Evolutionary conservation across 2,329 filamentous ascomycete species (phyloP).

Genomic region (Talaromyces sp.): DNA sequence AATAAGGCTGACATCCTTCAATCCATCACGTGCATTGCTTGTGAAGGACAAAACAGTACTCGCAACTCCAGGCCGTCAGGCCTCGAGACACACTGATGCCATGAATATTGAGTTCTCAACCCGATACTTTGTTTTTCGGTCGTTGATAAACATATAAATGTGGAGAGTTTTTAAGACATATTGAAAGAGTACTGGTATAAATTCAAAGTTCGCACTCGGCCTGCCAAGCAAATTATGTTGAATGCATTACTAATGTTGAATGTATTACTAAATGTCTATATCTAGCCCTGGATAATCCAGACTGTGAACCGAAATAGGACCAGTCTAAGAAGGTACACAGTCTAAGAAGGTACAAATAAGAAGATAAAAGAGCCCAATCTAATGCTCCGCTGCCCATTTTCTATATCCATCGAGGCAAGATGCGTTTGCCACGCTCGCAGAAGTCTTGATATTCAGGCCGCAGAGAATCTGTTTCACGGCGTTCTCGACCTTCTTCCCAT

Average conservation of each 20-base stretch:
- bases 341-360: not conserved
- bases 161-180: not conserved
- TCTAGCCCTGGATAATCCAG: not conserved
- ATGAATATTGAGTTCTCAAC: too few species aligned
- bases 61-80: too few species aligned
- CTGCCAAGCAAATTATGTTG: too few species aligned
- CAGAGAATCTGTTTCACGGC: slow-evolving; percentile 95
- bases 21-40: too few species aligned
- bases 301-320: not conserved
- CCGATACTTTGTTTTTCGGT: too few species aligned
- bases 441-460: slow-evolving; percentile 78
- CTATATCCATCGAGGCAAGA: slow-evolving; percentile 85
- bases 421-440: slow-evolving; percentile 88
- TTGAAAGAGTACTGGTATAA: not conserved
- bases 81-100: too few species aligned
- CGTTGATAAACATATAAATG: too few species aligned
- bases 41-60: too few species aligned
- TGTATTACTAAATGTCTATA: not conserved
- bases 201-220: not conserved
- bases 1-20: too few species aligned
- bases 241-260: too few species aligned
- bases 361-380: not conserved
- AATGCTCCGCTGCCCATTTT: slow-evolving; percentile 60
- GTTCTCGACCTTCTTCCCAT: slow-evolving; percentile 97
- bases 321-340: not conserved